Conservation (phyloP, 169 alveolate genomes). For the Babesia gibsoni region DNA sequence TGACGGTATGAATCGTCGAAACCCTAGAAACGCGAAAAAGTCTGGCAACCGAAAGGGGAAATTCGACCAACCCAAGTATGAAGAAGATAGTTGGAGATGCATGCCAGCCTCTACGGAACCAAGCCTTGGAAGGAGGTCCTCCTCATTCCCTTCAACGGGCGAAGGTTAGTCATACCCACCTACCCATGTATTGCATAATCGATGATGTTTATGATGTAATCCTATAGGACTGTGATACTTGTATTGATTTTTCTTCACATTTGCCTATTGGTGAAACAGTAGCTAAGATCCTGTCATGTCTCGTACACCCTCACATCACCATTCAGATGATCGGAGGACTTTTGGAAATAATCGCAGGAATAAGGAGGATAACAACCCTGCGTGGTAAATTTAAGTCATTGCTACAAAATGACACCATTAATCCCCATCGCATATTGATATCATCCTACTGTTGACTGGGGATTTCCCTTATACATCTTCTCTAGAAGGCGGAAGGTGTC, state of each 20-base stretch:
- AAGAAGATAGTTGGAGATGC: constrained; percentile 21
- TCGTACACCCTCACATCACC: no score
- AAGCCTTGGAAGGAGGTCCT: not conserved
- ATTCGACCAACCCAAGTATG: not conserved
- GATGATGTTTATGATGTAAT: no score
- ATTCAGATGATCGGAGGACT: constrained; percentile 11
- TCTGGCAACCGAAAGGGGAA: not conserved
- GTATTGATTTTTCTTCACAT: no score
- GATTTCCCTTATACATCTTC: constrained; percentile 31
- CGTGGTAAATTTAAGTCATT: not conserved
- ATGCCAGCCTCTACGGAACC: not conserved
- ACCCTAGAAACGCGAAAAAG: not conserved
- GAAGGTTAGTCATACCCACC: constrained; percentile 13
- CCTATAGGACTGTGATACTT: no score
- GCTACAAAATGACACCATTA: not conserved
- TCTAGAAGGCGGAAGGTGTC: constrained; percentile 59
- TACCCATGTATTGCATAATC: no score
- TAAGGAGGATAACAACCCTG: constrained; percentile 20
- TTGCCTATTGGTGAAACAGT: no score
- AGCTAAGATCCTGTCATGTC: no score
- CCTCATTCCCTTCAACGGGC: constrained; percentile 7
- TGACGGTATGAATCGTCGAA: constrained; percentile 1
- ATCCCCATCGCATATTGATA: not conserved
- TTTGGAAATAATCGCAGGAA: constrained; percentile 6
- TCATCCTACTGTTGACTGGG: not conserved